Base-by-base conservation (phyloP, 805 yeast species). In the Candida maris region DNA sequence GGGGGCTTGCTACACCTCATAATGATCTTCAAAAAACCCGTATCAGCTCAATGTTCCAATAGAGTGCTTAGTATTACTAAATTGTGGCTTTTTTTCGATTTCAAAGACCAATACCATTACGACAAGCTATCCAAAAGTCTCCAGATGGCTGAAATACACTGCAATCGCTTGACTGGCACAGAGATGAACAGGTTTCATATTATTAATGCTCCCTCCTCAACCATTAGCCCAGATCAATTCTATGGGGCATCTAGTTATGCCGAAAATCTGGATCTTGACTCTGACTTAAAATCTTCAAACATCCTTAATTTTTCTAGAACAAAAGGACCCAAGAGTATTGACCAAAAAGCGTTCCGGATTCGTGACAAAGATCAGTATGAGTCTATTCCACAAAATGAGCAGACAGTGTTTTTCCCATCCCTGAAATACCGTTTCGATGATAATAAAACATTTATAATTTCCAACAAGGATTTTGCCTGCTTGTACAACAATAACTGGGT, bases 401-500 rank as follows among this genome's bases (percentile, higher is more conserved):
- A 62, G 33, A 42, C 61, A 6, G 39, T 48, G 5, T 60, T 57
- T 24, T 31, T 39, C 5, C 67, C 67, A 3, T 28, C 68, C 4
- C 57, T 84, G 33, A 66, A 64, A 21, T 70, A 74, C 45, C 62
- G 61, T 13, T 79, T 87, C 49, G 55, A 61, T 18, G 81, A 79
- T 47, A 73, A 71, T 4, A 70, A 75, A 27, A 57, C 62, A 1
- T 71, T 84, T 45, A 70, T 72, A 4, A 72, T 91, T 6, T 69
- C 79, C 1, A 72, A 76, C 41, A 69, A 75, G 25, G 98, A 93
- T 54, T 86, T 84, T 57, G 76, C 75, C 43, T 83, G 96, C 30
- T 68, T 91, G 7, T 79, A 80, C 52, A 81, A 82, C 39, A 79
- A 80, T 31, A 85, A 84, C 44, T 91, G 95, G 89, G 75, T 93